These are phyloP conservation scores for Gossypium stocksii DNA, from an alignment of 345 rosid species.

Conservation along the genomic window DNA sequence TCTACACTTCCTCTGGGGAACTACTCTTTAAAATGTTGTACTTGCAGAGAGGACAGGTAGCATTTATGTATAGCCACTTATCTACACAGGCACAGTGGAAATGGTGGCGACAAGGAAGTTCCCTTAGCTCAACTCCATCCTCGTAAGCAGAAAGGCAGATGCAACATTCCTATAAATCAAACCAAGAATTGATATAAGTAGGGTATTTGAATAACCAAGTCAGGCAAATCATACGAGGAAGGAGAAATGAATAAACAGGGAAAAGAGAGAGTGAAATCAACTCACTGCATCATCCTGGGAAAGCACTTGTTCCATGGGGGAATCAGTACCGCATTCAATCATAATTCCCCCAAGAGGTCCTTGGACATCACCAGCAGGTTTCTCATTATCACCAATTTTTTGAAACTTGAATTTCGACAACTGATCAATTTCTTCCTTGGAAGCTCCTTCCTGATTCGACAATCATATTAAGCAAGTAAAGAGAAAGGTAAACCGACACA, in stretches of 20 bases:
- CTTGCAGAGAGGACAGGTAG: conserved; percentile 98
- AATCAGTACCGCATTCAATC: conserved; percentile 82
- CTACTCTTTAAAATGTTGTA: conserved; percentile 81
- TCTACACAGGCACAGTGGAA: conserved; percentile 91
- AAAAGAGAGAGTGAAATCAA: conserved; percentile 12
- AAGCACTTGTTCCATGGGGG: conserved; percentile 56
- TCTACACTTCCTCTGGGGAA: conserved; percentile 63
- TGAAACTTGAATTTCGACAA: conserved; percentile 73
- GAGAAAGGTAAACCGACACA: neutral
- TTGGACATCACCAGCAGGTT: conserved; percentile 36
- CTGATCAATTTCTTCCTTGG: conserved; percentile 86
- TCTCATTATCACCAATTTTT: conserved; percentile 41
- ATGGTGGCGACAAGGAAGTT: conserved; percentile 94
- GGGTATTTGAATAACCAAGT: neutral
- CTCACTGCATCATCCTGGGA: conserved; percentile 81
- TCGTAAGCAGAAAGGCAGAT: conserved; percentile 83
- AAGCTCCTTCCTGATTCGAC: conserved; percentile 79
- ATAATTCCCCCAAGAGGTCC: conserved; percentile 64
- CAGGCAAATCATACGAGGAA: neutral
- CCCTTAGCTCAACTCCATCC: conserved; percentile 84
- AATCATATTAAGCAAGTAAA: neutral
- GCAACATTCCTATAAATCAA: conserved; percentile 77
- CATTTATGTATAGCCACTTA: conserved; percentile 86
- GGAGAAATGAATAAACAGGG: neutral
- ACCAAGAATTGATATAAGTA: conserved; percentile 7